Percentiles rank a stretch among this genome's conserved stretches.
phyloP scores from a whole-genome alignment of 2,329 filamentous ascomycete genomes.

The Coniella lustricola region DNA sequence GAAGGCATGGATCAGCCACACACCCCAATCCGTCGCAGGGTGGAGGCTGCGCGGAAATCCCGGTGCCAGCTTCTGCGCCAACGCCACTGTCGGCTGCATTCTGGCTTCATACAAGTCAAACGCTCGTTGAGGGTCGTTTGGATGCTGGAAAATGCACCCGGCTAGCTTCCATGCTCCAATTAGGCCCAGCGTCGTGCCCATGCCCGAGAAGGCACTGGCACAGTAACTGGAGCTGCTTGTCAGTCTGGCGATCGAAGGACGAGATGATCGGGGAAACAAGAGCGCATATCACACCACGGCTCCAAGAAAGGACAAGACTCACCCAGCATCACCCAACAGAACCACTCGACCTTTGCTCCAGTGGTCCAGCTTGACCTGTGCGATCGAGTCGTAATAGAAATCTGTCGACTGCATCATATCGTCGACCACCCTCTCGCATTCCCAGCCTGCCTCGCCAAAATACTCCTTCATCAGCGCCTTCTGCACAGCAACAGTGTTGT shows the following conservation, averaged over 20 bases:
- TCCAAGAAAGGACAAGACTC: background rate
- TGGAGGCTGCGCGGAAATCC: conserved; percentile 23
- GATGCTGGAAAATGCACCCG: conserved; percentile 31
- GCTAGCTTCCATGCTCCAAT: conserved; percentile 44
- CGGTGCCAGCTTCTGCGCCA: conserved; percentile 29
- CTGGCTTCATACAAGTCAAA: conserved; percentile 33
- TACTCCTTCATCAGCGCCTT: conserved; percentile 33
- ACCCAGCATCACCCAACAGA: conserved; percentile 41
- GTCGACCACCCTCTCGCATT: conserved; percentile 28
- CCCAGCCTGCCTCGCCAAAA: conserved; percentile 41
- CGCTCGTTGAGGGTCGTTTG: conserved; percentile 22
- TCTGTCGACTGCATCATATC: conserved; percentile 23
- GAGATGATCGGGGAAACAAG: background rate
- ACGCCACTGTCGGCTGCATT: conserved; percentile 31
- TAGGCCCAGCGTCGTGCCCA: conserved; percentile 40
- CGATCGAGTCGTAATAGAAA: conserved; percentile 33
- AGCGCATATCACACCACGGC: too few species aligned
- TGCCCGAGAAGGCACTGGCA: conserved; percentile 39
- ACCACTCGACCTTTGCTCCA: conserved; percentile 31
- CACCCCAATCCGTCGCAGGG: conserved; percentile 22
- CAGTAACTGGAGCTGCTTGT: conserved; percentile 25
- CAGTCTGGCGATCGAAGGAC: background rate
- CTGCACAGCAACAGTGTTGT: conserved; percentile 24
- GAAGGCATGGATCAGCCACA: conserved; percentile 20
- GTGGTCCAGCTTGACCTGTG: conserved; percentile 32